These are phyloP conservation scores for Elongisporangium anandrum DNA, from an alignment of 352 stramenopile genomes.

Conservation along the genomic window DNA sequence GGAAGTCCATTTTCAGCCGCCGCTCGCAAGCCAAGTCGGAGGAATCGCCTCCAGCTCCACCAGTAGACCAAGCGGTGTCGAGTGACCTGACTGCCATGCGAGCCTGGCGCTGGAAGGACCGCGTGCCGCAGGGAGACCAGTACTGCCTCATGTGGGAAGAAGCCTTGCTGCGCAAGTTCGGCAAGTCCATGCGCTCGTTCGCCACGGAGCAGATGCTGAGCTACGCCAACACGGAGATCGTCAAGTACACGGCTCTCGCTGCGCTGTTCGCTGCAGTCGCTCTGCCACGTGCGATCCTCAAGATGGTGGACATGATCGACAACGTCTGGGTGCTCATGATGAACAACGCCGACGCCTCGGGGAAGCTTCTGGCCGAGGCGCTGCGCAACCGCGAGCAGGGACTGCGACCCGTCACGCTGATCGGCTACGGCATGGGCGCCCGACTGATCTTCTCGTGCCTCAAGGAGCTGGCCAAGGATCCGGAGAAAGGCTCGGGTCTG, in stretches of 20 bases:
- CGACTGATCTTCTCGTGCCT: conserved; percentile 88
- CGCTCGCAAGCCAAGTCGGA: background rate
- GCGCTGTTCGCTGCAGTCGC: conserved; percentile 71
- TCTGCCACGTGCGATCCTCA: conserved; percentile 66
- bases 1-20: conserved; percentile 20
- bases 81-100: conserved; percentile 22
- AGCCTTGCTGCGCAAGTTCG: conserved; percentile 60
- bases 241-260: conserved; percentile 73
- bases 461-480: conserved; percentile 72
- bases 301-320: conserved; percentile 75
- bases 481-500: conserved; percentile 57
- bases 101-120: conserved; percentile 82
- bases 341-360: conserved; percentile 65
- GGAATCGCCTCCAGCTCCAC: background rate
- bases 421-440: conserved; percentile 89
- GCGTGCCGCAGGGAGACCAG: conserved; percentile 76
- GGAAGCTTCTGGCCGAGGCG: conserved; percentile 70
- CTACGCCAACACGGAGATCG: conserved; percentile 68
- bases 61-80: conserved; percentile 5
- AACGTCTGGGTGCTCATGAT: conserved; percentile 83
- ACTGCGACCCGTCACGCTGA: conserved; percentile 81
- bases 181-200: conserved; percentile 79
- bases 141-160: conserved; percentile 83
- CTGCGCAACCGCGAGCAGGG: conserved; percentile 64
- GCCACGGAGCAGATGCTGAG: conserved; percentile 56